phyloP scores from a whole-genome alignment of 192 early-diverging fungal species.

The Gryganskiella cystojenkinii region DNA sequence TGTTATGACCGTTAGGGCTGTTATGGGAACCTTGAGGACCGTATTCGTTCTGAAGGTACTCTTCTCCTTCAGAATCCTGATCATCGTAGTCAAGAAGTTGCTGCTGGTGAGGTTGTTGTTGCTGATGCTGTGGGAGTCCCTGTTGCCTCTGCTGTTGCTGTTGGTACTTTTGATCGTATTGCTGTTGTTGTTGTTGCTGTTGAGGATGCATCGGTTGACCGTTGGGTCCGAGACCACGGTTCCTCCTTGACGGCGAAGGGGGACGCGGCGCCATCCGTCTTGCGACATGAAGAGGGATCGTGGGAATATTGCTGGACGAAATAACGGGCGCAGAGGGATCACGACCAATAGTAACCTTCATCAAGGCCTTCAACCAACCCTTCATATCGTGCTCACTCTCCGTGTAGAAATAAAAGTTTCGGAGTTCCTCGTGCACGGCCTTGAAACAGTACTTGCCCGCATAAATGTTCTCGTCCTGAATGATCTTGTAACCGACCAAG shows the following conservation, averaged over 20 bases:
- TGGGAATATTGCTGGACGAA: constrained; percentile 65
- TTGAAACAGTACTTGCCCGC: constrained; percentile 69
- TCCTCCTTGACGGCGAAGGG: constrained; percentile 50
- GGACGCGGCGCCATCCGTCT: constrained; percentile 60
- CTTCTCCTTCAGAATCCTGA: constrained; percentile 23
- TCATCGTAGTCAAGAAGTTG: constrained; percentile 28
- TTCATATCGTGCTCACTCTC: constrained; percentile 57
- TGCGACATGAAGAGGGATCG: constrained; percentile 64
- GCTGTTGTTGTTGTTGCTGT: constrained; percentile 19
- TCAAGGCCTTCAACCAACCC: constrained; percentile 64
- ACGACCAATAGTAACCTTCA: constrained; percentile 68
- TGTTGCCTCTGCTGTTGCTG: constrained; percentile 19
- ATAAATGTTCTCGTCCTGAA: constrained; percentile 64
- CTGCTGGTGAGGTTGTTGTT: constrained; percentile 17
- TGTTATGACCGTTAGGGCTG: too few species aligned
- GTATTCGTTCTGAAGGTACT: constrained; percentile 25
- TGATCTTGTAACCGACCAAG: constrained; percentile 64
- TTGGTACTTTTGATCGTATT: constrained; percentile 24
- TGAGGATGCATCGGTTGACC: constrained; percentile 25
- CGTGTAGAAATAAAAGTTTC: constrained; percentile 66
- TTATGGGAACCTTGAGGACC: neutral
- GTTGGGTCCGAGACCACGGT: constrained; percentile 16
- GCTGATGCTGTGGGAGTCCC: constrained; percentile 13
- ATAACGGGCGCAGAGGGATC: constrained; percentile 62
- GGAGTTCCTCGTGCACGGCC: constrained; percentile 60